A percentile compares a stretch with the other conserved stretches of the same genome.
phyloP scores from a whole-genome alignment of 1,284 basidiomycete species.

The Inonotus hispidus region DNA sequence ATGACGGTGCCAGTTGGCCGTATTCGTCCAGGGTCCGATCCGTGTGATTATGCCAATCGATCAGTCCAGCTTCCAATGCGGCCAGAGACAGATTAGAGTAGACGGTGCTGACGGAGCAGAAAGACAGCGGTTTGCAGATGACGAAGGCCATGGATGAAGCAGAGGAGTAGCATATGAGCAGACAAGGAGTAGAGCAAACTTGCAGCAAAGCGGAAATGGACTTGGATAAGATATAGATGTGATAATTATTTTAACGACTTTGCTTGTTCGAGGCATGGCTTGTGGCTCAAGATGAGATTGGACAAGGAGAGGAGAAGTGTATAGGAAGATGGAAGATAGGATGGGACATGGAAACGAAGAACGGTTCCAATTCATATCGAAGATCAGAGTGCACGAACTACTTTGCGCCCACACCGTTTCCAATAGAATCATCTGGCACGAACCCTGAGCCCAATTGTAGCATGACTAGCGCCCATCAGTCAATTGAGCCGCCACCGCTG shows the following conservation, averaged over 20 bases:
- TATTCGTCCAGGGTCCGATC: neutral
- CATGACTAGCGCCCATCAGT: neutral
- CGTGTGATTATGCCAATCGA: neutral
- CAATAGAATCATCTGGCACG: neutral
- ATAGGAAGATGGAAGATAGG: neutral
- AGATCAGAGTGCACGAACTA: too few species aligned
- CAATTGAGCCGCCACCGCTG: neutral
- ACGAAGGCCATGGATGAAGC: neutral
- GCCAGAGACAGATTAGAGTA: neutral
- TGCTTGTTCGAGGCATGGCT: too few species aligned
- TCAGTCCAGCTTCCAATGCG: neutral
- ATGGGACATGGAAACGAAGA: neutral
- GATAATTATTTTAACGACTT: neutral
- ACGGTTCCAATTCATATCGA: neutral
- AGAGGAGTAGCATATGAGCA: neutral
- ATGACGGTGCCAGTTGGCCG: neutral
- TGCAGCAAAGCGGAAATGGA: conserved; percentile 1
- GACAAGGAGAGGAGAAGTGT: too few species aligned
- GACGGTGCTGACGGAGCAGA: neutral
- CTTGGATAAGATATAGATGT: neutral
- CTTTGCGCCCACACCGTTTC: neutral
- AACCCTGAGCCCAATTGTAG: neutral
- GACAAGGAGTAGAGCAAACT: neutral
- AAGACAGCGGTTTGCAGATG: neutral
- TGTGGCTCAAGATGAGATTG: too few species aligned